Conservation (phyloP, 768 basidiomycete genomes). For the Fistulinella prunicolor region DNA sequence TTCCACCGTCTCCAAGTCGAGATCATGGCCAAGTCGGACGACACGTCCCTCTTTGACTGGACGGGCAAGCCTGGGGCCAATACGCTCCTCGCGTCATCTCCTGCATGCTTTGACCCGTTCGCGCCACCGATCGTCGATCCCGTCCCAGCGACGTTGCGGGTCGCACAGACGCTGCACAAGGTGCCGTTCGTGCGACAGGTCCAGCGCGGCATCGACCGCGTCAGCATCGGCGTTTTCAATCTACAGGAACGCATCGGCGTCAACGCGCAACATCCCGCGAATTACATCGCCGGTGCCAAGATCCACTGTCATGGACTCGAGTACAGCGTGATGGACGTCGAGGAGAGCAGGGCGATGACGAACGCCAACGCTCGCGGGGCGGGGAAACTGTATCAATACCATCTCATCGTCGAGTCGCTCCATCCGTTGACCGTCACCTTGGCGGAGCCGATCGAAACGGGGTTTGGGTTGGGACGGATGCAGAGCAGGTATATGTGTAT, state of each 20-base stretch:
- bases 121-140: slow-evolving; percentile 12
- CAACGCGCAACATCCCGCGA: slow-evolving; percentile 20
- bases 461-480: slow-evolving; percentile 15
- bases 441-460: slow-evolving; percentile 18
- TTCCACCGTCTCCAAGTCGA: slow-evolving; percentile 28
- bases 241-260: slow-evolving; percentile 17
- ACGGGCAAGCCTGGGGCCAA: slow-evolving; percentile 14
- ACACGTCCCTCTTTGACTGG: slow-evolving; percentile 27
- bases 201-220: slow-evolving; percentile 12
- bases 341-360: slow-evolving; percentile 15
- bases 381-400: slow-evolving; percentile 13
- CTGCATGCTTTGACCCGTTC: slow-evolving; percentile 25
- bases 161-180: slow-evolving; percentile 6
- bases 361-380: background rate
- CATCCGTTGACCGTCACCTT: slow-evolving; percentile 23
- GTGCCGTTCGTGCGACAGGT: slow-evolving; percentile 10
- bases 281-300: slow-evolving; percentile 19
- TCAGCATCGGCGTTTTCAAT: slow-evolving; percentile 18
- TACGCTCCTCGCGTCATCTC: slow-evolving; percentile 17
- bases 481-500: slow-evolving; percentile 15
- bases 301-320: slow-evolving; percentile 23
- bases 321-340: slow-evolving; percentile 14
- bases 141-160: slow-evolving; percentile 13
- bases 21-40: slow-evolving; percentile 24
- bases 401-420: slow-evolving; percentile 14